Evolutionary conservation across 2,329 filamentous ascomycete species (phyloP).

Genomic region (Fusarium nisikadoi): DNA sequence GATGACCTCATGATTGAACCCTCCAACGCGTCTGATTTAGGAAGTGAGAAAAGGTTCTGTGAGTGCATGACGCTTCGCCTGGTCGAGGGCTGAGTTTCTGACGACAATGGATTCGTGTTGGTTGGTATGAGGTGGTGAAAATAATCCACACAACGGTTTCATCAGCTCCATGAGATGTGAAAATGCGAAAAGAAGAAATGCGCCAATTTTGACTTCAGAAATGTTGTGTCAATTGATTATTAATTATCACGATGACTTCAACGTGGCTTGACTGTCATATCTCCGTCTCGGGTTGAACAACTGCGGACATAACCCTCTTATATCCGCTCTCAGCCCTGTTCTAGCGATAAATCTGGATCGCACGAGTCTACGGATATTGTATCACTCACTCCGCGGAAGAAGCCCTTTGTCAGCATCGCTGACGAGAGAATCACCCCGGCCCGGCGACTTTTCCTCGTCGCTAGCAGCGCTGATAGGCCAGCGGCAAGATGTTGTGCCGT

Average conservation of each 20-base stretch:
- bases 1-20: slow-evolving; percentile 10
- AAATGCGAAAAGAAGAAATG: too few species aligned
- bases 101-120: too few species aligned
- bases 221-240: too few species aligned
- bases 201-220: too few species aligned
- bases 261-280: fast-evolving
- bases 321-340: background rate
- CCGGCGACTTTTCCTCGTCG: background rate
- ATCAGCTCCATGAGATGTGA: too few species aligned
- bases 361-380: too few species aligned
- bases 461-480: background rate
- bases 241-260: fast-evolving
- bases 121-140: too few species aligned
- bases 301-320: fast-evolving
- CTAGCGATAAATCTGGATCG: too few species aligned
- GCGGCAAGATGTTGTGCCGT: background rate
- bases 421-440: background rate
- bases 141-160: too few species aligned
- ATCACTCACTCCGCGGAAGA: background rate
- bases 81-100: too few species aligned
- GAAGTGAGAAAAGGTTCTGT: background rate
- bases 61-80: fast-evolving
- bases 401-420: background rate
- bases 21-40: too few species aligned
- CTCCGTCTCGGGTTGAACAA: fast-evolving